phyloP scores from a whole-genome alignment of 2,329 filamentous ascomycete genomes.

The Rhinocladiella mackenziei region DNA sequence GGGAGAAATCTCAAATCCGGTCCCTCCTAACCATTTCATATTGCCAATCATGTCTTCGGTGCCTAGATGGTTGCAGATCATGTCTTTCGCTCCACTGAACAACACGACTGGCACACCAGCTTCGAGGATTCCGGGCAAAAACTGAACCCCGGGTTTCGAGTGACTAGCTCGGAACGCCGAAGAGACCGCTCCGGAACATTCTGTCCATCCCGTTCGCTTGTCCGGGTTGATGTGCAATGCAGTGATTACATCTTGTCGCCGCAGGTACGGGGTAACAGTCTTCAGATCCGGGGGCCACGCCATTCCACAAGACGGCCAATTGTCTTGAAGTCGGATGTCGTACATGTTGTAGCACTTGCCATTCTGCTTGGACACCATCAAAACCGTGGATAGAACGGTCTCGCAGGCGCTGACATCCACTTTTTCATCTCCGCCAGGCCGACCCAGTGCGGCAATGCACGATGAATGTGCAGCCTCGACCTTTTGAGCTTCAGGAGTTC shows the following conservation, averaged over 20 bases:
- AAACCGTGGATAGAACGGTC: conserved; percentile 66
- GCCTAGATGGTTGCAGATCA: conserved; percentile 96
- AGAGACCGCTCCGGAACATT: conserved; percentile 79
- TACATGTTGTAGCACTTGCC: conserved; percentile 90
- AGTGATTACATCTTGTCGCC: conserved; percentile 68
- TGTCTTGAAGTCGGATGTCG: conserved; percentile 80
- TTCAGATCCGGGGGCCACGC: conserved; percentile 91
- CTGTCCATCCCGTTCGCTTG: conserved; percentile 83
- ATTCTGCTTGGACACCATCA: conserved; percentile 60
- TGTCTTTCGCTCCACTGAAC: conserved; percentile 88
- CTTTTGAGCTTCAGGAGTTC: conserved; percentile 58
- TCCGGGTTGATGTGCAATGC: conserved; percentile 79
- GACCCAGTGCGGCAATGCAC: conserved; percentile 61
- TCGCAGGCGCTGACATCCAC: conserved; percentile 74
- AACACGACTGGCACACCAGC: conserved; percentile 71
- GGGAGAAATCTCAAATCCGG: conserved; percentile 81
- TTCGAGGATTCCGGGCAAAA: conserved; percentile 74
- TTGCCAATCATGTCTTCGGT: conserved; percentile 88
- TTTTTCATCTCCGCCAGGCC: conserved; percentile 54
- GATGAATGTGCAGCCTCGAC: conserved; percentile 66
- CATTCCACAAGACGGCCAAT: conserved; percentile 84
- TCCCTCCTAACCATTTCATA: conserved; percentile 86
- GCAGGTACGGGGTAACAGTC: conserved; percentile 76
- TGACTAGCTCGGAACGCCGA: conserved; percentile 64
- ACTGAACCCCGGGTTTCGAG: conserved; percentile 66